Evolutionary conservation across 1,139 yeast species (phyloP).

Genomic region (Hyphopichia fennica): DNA sequence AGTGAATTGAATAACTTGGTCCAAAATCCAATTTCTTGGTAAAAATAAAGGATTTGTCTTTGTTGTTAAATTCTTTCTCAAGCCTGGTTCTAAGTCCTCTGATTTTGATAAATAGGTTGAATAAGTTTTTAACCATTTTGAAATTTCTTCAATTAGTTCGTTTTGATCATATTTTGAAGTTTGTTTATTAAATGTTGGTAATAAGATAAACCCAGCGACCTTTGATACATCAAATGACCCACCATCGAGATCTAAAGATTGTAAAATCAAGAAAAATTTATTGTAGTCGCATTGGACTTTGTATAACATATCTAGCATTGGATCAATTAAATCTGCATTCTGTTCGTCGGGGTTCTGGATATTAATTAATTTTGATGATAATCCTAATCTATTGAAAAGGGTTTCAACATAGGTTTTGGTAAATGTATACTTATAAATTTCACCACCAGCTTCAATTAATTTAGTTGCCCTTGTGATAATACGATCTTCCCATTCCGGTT

Average conservation of each 20-base stretch:
- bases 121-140: conserved; percentile 42
- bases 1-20: conserved; percentile 67
- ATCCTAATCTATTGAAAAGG: conserved; percentile 72
- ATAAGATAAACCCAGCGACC: conserved; percentile 26
- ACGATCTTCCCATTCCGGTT: conserved; percentile 49
- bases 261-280: conserved; percentile 68
- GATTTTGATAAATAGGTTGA: conserved; percentile 36
- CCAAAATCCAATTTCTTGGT: conserved; percentile 85
- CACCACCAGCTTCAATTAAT: conserved; percentile 63
- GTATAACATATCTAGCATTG: conserved; percentile 63
- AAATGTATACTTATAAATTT: conserved; percentile 63
- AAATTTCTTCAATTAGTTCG: conserved; percentile 31
- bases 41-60: conserved; percentile 72
- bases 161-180: conserved; percentile 27
- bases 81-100: conserved; percentile 19
- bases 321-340: conserved; percentile 53
- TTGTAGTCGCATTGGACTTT: conserved; percentile 75
- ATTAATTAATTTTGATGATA: conserved; percentile 39
- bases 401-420: conserved; percentile 57
- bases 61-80: conserved; percentile 42
- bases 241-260: conserved; percentile 31
- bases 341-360: conserved; percentile 33
- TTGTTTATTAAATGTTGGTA: conserved; percentile 16
- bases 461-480: conserved; percentile 64
- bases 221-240: conserved; percentile 15